These are phyloP conservation scores for Bacidia gigantensis DNA, from an alignment of 495 filamentous ascomycete genomes.

Conservation along the genomic window DNA sequence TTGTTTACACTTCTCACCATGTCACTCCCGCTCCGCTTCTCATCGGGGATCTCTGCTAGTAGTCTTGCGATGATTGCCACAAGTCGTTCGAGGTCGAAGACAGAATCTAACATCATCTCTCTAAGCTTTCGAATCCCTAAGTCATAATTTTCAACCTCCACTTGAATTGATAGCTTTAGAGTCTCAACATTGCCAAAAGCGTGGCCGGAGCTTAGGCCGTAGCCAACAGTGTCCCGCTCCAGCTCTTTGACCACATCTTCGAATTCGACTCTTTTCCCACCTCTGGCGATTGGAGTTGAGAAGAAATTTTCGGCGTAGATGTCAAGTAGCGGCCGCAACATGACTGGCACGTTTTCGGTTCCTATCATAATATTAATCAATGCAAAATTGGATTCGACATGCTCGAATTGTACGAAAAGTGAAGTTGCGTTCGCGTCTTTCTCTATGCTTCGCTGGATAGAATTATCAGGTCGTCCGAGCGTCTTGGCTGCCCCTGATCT, in stretches of 20 bases:
- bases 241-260: constrained; percentile 81
- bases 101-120: constrained; percentile 69
- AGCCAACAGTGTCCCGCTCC: constrained; percentile 81
- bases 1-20: constrained; percentile 65
- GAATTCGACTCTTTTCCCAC: constrained; percentile 69
- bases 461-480: constrained; percentile 50
- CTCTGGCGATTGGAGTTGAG: constrained; percentile 68
- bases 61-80: constrained; percentile 75
- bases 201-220: constrained; percentile 50
- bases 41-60: constrained; percentile 81
- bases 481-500: constrained; percentile 66
- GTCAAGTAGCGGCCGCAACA: constrained; percentile 65
- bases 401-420: constrained; percentile 93
- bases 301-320: constrained; percentile 89
- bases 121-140: constrained; percentile 72
- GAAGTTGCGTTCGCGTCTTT: constrained; percentile 48
- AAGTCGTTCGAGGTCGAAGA: constrained; percentile 75
- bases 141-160: constrained; percentile 79
- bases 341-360: constrained; percentile 55
- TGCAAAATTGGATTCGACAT: constrained; percentile 82
- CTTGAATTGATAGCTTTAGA: constrained; percentile 64
- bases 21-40: constrained; percentile 73
- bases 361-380: constrained; percentile 65
- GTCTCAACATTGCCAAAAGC: constrained; percentile 65
- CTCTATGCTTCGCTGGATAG: constrained; percentile 66